Evolutionary conservation across 495 filamentous ascomycete species (phyloP), one percentile per base, ranked within the genome.

Genomic region (Lentithecium fluviatile): DNA sequence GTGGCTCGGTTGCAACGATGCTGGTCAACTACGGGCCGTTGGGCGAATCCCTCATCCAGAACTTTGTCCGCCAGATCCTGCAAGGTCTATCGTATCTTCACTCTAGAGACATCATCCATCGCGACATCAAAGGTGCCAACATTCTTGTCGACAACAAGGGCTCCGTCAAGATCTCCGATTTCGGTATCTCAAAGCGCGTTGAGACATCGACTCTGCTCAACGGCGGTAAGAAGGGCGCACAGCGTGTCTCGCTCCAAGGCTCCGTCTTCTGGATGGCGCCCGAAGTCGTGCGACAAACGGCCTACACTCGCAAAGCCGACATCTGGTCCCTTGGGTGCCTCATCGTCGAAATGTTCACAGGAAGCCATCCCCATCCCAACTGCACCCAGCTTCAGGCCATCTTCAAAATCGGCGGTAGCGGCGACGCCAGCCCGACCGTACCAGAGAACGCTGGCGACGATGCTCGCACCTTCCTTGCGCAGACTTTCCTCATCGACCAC

Each of bases 191-290:
- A 58, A 99, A 99, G 80, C 95, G 92, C 62, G 89, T 96, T 25
- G 90, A 96, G 73, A 89, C 90, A 12, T 86, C 87, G 52, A 82
- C 78, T 24, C 75, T 83, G 19, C 78, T 85, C 29, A 74, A 73
- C 23, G 73, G 47, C 79, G 82, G 52, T 75, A 82, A 69, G 56
- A 69, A 65, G 42, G 65, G 62, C n/a, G 60, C 55, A 62, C 84
- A 95, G 71, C 86, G 94, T 12, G 92, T 95, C 2, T 97, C 93
- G 1, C 79, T 99, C 12, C 94, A 99, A 69, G 94, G 94, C 26
- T 96, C 90, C 54, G 94, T 99, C 45, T 99, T 97, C 75, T 99
- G 94, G 94, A 99, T 99, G 94, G 94, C 94, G 2, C 94, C 94
- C 25, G 94, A 99, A 75, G 94, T 99, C 29, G 95, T 99, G 52